Base-by-base conservation (phyloP, 2,329 filamentous ascomycete species). In the Exophiala alcalophila region DNA sequence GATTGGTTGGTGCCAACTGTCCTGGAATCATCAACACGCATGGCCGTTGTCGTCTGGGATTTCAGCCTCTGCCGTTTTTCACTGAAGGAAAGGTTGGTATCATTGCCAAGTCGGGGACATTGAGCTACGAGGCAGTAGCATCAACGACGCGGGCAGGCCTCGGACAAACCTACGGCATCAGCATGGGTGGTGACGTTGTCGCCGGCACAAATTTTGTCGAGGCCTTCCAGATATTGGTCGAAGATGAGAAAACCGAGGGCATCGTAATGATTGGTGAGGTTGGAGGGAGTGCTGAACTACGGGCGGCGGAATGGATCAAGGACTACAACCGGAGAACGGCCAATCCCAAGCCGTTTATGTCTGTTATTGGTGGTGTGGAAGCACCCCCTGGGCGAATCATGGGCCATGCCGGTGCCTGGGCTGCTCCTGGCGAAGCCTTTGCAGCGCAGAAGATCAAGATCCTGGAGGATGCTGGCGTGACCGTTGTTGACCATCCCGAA, bases 121-220 rank as follows among this genome's bases (percentile, higher is more conserved):
- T 91, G 27, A 87, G 83, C 49, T 91, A 90, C 57, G 86, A 91
- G 61, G 80, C 85, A 2, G 85, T 89, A 1, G 85, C 82, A 0
- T 81, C 83, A 1, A 80, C 86, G 16, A 86, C 83, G 5, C 72
- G 80, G 48, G 81, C 78, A n/a, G 84, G 85, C 0, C 67, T 90
- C 1, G 86, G 86, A 0, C 86, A 91, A 62, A 87, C 83, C 57
- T 66, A 89, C 5, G 85, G 84, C 28, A 80, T 90, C 30, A 84
- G 83, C 11, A 83, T 90, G 70, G 86, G 86, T 2, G 86, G 86
- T 2, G 86, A 90, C 58, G 73, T 84, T 24, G 67, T 88, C 42
- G 78, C 81, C 1, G 86, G 86, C 0, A 91, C 85, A 2, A 82
- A 82, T 42, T 80, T 90, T 51, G 75, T 81, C 2, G 86, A 90